These are phyloP conservation scores for Metschnikowia reukaufii DNA, from an alignment of 805 yeast genomes.

Conservation along the genomic window DNA sequence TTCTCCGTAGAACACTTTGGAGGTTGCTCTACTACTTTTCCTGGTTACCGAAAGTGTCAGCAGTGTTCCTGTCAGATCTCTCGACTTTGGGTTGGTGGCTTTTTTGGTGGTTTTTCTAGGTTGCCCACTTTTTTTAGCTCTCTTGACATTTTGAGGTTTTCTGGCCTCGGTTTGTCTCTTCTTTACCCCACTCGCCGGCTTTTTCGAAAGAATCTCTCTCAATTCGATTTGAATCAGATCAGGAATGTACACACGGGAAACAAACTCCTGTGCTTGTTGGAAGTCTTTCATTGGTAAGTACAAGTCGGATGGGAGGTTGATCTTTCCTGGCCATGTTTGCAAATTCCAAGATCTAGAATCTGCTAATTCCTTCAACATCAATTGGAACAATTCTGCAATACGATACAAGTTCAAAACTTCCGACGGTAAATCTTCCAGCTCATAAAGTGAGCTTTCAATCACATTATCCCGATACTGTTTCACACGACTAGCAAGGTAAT, in stretches of 20 bases:
- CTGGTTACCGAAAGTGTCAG: conserved; percentile 28
- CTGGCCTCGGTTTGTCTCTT: neutral
- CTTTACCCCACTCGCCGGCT: neutral
- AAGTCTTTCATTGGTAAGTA: conserved; percentile 60
- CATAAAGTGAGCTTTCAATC: conserved; percentile 31
- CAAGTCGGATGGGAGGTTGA: conserved; percentile 67
- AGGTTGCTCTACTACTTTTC: conserved; percentile 18
- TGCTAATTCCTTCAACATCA: conserved; percentile 58
- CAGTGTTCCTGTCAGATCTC: neutral
- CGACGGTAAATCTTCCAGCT: conserved; percentile 23
- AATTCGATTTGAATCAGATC: conserved; percentile 45
- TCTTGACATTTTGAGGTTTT: conserved; percentile 2
- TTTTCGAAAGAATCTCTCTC: conserved; percentile 10
- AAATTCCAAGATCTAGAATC: conserved; percentile 65
- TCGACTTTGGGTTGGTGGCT: conserved; percentile 5
- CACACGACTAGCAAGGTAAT: conserved; percentile 72
- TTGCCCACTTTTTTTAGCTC: neutral
- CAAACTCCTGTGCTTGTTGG: conserved; percentile 56
- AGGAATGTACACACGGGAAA: conserved; percentile 56
- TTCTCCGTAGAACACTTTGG: conserved; percentile 19
- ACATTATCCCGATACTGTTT: conserved; percentile 72
- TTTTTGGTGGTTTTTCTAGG: neutral
- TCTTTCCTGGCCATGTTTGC: conserved; percentile 79
- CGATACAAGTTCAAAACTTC: conserved; percentile 51
- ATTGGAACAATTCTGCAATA: conserved; percentile 72